Percentiles rank a stretch among this genome's conserved stretches.
phyloP scores from a whole-genome alignment of 306 rosid genomes.

The Ochetophila trinervis region DNA sequence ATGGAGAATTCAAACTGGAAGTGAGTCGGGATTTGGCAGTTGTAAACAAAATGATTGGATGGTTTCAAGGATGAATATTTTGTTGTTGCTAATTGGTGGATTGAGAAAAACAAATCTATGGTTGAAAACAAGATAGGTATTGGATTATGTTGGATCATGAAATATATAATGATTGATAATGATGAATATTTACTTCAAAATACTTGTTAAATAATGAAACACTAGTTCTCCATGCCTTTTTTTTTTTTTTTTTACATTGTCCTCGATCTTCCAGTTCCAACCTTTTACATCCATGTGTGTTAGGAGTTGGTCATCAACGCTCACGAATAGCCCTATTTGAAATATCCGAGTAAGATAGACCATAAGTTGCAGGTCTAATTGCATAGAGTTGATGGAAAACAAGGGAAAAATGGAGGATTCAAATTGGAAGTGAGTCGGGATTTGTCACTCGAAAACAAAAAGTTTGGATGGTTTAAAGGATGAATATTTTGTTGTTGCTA shows the following conservation, averaged over 20 bases:
- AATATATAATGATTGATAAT: neutral
- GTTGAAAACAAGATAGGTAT: neutral
- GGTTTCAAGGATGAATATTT: neutral
- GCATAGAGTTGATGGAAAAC: neutral
- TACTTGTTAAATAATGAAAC: too few species aligned
- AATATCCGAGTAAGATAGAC: neutral
- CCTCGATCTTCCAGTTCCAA: neutral
- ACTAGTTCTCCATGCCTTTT: too few species aligned
- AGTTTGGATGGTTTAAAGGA: neutral
- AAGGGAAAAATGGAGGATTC: neutral
- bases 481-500: neutral
- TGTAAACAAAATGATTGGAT: neutral
- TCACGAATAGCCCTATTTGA: neutral
- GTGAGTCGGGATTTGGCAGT: neutral
- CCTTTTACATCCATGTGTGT: neutral
- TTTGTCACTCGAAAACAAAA: neutral
- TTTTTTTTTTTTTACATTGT: neutral
- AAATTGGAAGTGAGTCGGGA: neutral
- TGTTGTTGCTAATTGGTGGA: neutral
- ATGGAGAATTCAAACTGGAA: neutral
- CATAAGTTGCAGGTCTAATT: constrained; percentile 2
- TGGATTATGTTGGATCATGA: neutral
- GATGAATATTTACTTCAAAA: constrained; percentile 2
- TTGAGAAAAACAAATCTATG: neutral
- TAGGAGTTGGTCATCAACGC: neutral